Base-by-base conservation (phyloP, 495 filamentous ascomycete species). In the Aspergillus ellipticus region DNA sequence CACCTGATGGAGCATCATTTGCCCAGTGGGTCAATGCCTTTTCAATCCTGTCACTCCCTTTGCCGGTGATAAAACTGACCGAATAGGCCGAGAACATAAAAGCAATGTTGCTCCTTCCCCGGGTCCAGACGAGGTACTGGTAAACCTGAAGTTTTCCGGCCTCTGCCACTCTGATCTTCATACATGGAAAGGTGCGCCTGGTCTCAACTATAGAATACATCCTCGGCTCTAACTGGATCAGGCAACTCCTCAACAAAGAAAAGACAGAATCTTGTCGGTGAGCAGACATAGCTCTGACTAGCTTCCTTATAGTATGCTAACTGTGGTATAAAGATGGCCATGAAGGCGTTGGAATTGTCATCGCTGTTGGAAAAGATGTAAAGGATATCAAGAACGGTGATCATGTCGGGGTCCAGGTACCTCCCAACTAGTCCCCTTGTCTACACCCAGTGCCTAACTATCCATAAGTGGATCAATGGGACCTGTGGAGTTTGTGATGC, bases 401-500 rank as follows among this genome's bases (percentile, higher is more conserved):
- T 42, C 41, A 46, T 16, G 55, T 58, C 46, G 55, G 49, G 6
- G 46, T 58, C 0, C 49, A 58, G 55, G 55, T 58, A 53, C 15
- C 3, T 22, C 33, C 8, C 11, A 9, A 6, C 22, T 37, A 4
- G 20, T 3, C 29, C 2, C 26, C 11, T 28, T 37, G 24, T 42
- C 3, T 31, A 15, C 16, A 17, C 21, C 29, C 1, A n/a, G n/a
- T 19, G 16, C 7, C 19, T 39, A 31, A 41, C 9, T 6, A 4
- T 8, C 7, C 13, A 1, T 19, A 8, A 90, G 76, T 92, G 89
- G 89, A 76, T 91, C 53, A 90, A 91, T 68, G 85, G 85, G 56
- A 79, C 79, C 42, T 91, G 89, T 72, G 75, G 89, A 15, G 63
- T 68, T 55, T 92, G 89, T 70, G 70, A 78, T 42, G 90, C 85